Evolutionary conservation across 495 filamentous ascomycete genomes (phyloP).

Genomic region (Penicillium dipodomyicola): DNA sequence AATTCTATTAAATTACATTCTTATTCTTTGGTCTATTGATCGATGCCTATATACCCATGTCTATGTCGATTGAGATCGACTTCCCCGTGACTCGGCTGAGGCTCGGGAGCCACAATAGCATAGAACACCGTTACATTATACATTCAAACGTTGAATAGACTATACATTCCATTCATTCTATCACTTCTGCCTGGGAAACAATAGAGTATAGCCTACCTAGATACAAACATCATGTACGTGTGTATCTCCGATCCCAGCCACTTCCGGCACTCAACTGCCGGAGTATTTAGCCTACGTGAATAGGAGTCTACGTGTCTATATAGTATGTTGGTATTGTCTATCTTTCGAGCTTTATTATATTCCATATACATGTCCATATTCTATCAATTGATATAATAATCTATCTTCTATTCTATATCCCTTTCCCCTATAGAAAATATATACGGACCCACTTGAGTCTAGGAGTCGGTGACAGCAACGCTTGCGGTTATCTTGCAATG

Average conservation of each 20-base stretch:
- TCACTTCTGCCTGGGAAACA: background rate
- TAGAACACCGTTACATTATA: background rate
- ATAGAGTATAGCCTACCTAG: background rate
- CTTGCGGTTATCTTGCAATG: background rate
- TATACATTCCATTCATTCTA: background rate
- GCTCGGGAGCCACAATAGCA: background rate
- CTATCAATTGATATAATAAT: background rate
- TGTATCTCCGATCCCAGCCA: slow-evolving; percentile 10
- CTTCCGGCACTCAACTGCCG: slow-evolving; percentile 5
- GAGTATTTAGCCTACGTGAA: background rate
- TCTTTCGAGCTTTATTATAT: background rate
- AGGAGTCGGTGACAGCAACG: background rate
- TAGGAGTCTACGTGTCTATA: background rate
- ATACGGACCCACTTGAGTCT: slow-evolving; percentile 1
- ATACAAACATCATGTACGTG: background rate
- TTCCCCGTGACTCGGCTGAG: background rate
- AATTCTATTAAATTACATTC: background rate
- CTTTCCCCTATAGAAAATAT: slow-evolving; percentile 1
- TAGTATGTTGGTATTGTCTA: background rate
- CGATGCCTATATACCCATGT: too few species aligned
- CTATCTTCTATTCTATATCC: background rate
- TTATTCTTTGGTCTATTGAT: background rate
- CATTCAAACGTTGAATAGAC: background rate
- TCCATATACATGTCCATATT: background rate
- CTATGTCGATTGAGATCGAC: background rate